Base-by-base conservation (phyloP, 2,329 filamentous ascomycete species). In the Ramichloridium luteum region DNA sequence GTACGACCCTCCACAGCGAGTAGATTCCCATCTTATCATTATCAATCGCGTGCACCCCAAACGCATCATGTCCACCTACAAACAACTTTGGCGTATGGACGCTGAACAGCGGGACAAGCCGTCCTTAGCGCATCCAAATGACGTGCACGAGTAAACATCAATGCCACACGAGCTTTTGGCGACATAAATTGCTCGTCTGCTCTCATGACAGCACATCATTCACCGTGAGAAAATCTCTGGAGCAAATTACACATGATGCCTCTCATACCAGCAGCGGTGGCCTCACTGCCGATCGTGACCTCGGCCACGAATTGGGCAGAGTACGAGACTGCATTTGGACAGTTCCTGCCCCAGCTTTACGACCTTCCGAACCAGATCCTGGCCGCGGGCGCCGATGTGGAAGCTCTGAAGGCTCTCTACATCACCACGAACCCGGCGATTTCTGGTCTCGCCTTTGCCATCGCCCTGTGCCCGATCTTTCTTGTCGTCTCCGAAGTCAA, bases 401-500 rank as follows among this genome's bases (percentile, higher is more conserved):
- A 73, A 31, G 72, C 64, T 31, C 61, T 94, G 33, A 66, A 74
- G 46, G 63, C 75, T 28, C 61, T 93, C 35, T 98, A 96, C 50
- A 55, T 80, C 34, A 67, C 74, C 28, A 96, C 88, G 12, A 96
- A 98, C 53, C 90, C 90, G 0, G 63, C 93, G 25, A 67, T 93
- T 16, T 76, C 73, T 1, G 80, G 74, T 3, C 68, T 92, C 41
- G 77, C 74, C 0, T 70, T 82, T 32, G 79, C 81, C 3, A 46
- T 93, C 12, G 66, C 74, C 25, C 56, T 93, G n/a, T 74, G 74
- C 1, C 68, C 69, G 4, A 49, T 90, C 16, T 80, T 92, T 48
- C 62, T 93, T 14, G 50, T 88, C 17, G 63, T 75, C 4, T 82
- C 85, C 1, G 88, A 96, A 57, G 59, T 84, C 61, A 96, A 92